phyloP scores from a whole-genome alignment of 1,284 basidiomycete species.

The Puccinia polysora region DNA sequence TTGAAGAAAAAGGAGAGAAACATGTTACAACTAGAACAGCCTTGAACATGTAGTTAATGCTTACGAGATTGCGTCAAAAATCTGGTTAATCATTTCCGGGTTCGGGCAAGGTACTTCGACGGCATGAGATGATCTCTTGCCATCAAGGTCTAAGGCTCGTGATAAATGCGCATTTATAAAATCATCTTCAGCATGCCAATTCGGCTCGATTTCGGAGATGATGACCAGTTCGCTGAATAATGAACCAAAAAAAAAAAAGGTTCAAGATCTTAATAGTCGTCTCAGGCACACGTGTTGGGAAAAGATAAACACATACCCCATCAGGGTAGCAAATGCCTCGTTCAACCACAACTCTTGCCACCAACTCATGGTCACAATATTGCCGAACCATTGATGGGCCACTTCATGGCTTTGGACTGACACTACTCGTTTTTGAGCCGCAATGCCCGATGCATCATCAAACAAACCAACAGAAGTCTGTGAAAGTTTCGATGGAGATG shows the following conservation, averaged over 20 bases:
- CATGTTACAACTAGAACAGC: constrained; percentile 43
- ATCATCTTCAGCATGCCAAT: constrained; percentile 58
- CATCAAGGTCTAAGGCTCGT: constrained; percentile 72
- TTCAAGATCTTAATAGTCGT: background rate
- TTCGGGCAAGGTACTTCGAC: constrained; percentile 90
- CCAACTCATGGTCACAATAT: constrained; percentile 65
- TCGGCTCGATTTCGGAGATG: constrained; percentile 53
- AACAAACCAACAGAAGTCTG: constrained; percentile 76
- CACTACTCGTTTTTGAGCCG: constrained; percentile 74
- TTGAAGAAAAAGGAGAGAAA: background rate
- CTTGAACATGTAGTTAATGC: constrained; percentile 49
- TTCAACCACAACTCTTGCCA: constrained; percentile 55
- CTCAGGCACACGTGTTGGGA: background rate
- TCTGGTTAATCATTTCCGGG: constrained; percentile 76
- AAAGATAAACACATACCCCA: constrained; percentile 61
- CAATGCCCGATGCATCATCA: constrained; percentile 71
- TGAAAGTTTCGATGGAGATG: constrained; percentile 59
- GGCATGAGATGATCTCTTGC: constrained; percentile 86
- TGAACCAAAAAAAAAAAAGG: background rate
- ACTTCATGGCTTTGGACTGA: constrained; percentile 72
- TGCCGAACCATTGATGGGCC: constrained; percentile 66
- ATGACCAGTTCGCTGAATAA: constrained; percentile 45
- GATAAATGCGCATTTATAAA: constrained; percentile 59
- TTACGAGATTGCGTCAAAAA: constrained; percentile 70
- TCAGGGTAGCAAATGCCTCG: constrained; percentile 73